These are phyloP conservation scores for Boletus pseudopeckii DNA, from an alignment of 768 basidiomycete species.

Conservation along the genomic window DNA sequence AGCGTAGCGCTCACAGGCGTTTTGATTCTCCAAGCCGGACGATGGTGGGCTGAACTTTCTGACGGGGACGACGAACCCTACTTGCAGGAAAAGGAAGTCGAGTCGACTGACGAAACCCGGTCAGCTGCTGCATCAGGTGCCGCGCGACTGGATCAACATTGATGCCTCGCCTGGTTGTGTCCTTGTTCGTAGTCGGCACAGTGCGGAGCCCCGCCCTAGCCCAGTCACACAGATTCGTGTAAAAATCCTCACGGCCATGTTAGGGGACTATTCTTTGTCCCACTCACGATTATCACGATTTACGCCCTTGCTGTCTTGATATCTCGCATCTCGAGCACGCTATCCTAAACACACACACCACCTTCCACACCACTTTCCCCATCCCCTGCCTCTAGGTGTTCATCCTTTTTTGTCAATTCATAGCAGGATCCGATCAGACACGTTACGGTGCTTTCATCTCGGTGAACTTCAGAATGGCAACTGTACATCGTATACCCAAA, in stretches of 20 bases:
- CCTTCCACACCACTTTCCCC: background rate
- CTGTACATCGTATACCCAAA: conserved; percentile 15
- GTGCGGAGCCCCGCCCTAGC: background rate
- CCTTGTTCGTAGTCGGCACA: background rate
- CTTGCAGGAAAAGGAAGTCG: conserved; percentile 28
- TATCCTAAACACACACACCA: conserved; percentile 8
- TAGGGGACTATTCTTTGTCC: background rate
- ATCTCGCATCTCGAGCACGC: conserved; percentile 21
- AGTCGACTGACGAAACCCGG: conserved; percentile 13
- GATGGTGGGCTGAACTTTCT: conserved; percentile 79
- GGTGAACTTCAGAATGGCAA: conserved; percentile 1
- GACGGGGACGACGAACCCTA: conserved; percentile 53
- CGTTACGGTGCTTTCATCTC: conserved; percentile 4
- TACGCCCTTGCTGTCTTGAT: conserved; percentile 28
- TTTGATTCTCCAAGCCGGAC: conserved; percentile 74
- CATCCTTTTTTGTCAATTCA: conserved; percentile 6
- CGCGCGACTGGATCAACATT: conserved; percentile 8
- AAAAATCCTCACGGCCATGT: conserved; percentile 7
- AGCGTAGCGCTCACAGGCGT: conserved; percentile 88
- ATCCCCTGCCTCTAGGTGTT: background rate
- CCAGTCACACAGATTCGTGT: background rate
- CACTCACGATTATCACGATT: conserved; percentile 22
- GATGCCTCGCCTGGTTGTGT: background rate
- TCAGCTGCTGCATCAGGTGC: conserved; percentile 1
- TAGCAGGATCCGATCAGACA: conserved; percentile 7